Base-by-base conservation (phyloP, 2,329 filamentous ascomycete genomes). In the Acephala macrosclerotiorum region DNA sequence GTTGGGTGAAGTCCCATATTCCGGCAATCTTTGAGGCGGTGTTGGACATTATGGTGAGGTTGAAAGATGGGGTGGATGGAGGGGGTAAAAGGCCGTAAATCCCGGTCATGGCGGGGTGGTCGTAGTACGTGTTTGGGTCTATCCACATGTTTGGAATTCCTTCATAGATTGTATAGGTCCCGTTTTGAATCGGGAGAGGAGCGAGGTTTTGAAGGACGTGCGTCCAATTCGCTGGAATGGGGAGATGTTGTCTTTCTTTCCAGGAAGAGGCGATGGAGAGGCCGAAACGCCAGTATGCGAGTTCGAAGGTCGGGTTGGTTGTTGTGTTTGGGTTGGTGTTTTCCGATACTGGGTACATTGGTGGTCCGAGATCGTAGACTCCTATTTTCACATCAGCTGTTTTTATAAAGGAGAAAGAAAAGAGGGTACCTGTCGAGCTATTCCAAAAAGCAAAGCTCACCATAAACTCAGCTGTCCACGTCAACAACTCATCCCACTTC, bases 271-370 rank as follows among this genome's bases (percentile, higher is more conserved):
- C 87, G 1, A 87, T 74, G 26, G 84, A 80, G 18, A 89, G 79
- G 1, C 87, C 87, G 66, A 89, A 89, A 18, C 83, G 80, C 86
- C 86, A 89, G 74, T 89, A 89, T 7, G 86, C 69, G 6, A 85
- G 76, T 76, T 89, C 87, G 63, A 89, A 89, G 0, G 85, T 82
- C 20, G 87, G 84, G 69, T 89, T 89, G 2, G 83, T 72, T 0
- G 86, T 88, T 1, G 71, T 75, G 66, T 88, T 87, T 0, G 86
- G 85, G 12, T 81, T 80, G 0, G 87, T 88, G 68, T 88, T 89
- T 71, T 89, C 87, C 1, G 83, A 82, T 5, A 83, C 81, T 0
- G 82, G 81, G 64, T 85, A 83, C 66, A 84, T 80, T 1, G 83
- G 83, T 3, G 83, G 82, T 0, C 83, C 83, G 4, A 85, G 77